phyloP scores from a whole-genome alignment of 73 alveolate genomes.

The Uronychia setigera region DNA sequence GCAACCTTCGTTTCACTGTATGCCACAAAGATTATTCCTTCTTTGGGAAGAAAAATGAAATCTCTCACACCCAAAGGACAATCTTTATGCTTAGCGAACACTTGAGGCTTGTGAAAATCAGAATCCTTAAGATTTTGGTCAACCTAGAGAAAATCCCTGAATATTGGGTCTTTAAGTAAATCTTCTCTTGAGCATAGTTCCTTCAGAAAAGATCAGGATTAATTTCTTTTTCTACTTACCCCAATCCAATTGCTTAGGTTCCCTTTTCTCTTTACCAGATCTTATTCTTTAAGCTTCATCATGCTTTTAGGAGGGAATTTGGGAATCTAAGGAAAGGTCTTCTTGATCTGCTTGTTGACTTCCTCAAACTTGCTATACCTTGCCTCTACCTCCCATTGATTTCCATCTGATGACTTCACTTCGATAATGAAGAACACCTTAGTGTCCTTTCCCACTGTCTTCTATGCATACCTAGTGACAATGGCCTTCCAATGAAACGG shows the following conservation, averaged over 20 bases:
- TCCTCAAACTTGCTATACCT: constrained; percentile 77
- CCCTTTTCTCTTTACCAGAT: constrained; percentile 73
- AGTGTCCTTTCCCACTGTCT: background rate
- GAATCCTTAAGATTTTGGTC: constrained; percentile 73
- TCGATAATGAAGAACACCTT: background rate
- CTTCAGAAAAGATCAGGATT: background rate
- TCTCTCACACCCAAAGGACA: constrained; percentile 82
- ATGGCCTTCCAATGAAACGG: too few relatives aligned
- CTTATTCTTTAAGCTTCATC: constrained; percentile 62
- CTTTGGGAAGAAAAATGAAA: constrained; percentile 59
- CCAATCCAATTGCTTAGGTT: constrained; percentile 70
- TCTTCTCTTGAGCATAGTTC: constrained; percentile 58
- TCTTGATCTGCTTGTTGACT: constrained; percentile 49
- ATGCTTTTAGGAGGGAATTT: constrained; percentile 78
- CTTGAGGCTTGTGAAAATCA: constrained; percentile 67
- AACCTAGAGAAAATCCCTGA: constrained; percentile 73
- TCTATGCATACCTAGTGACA: too few relatives aligned
- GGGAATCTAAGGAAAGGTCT: constrained; percentile 76
- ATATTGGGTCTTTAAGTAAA: constrained; percentile 47
- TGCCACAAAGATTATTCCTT: constrained; percentile 62
- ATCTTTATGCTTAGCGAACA: constrained; percentile 66
- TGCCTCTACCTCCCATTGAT: constrained; percentile 71
- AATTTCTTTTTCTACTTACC: background rate
- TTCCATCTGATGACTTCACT: background rate
- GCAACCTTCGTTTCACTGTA: constrained; percentile 71